Base-by-base conservation (phyloP, 306 rosid genomes). In the Dicorynia guianensis region DNA sequence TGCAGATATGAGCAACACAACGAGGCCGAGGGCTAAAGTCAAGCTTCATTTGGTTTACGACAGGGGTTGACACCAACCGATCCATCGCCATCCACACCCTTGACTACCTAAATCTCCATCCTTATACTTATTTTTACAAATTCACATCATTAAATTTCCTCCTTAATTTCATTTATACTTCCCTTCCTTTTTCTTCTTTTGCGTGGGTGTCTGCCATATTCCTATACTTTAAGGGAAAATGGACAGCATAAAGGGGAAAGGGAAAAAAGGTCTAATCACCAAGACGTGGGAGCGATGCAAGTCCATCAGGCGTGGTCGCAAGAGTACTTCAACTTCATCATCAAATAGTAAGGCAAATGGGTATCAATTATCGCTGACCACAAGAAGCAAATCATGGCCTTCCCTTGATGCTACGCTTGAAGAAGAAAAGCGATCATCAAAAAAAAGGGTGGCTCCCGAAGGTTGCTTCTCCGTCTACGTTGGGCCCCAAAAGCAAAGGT, bases 401-500 rank as follows among this genome's bases (percentile, higher is more conserved):
- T 38, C 55, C 53, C 54, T 59, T 25, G 58, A 55, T 10, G 63
- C 34, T 2, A 42, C 35, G 44, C 1, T 0, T 11, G 71, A 2
- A 8, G 77, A 43, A 39, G 74, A 66, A 40, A 57, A 84, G 43
- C 58, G 46, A 0, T 10, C 11, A 7, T 56, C 35, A n/a, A 76
- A 60, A n/a, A 43, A 38, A 7, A 65, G 77, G 55, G 84, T 81
- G 15, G 84, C 89, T 3, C 92, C 93, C 0, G 80, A 89, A 46
- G 98, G 98, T 8, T 91, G 93, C 73, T 93, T 93, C 81, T 80
- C 93, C 0, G 97, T 93, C 6, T 93, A 91, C 11, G 98, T 93
- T 3, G 98, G 98, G 15, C 79, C 92, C 0, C 77, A 91, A 19
- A 89, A 75, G 81, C 91, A 87, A 19, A 86, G 88, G 76, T 93